Percentiles rank a stretch among this genome's conserved stretches.
phyloP scores from a whole-genome alignment of 2,329 filamentous ascomycete genomes.

The Gnomoniopsis sp. region DNA sequence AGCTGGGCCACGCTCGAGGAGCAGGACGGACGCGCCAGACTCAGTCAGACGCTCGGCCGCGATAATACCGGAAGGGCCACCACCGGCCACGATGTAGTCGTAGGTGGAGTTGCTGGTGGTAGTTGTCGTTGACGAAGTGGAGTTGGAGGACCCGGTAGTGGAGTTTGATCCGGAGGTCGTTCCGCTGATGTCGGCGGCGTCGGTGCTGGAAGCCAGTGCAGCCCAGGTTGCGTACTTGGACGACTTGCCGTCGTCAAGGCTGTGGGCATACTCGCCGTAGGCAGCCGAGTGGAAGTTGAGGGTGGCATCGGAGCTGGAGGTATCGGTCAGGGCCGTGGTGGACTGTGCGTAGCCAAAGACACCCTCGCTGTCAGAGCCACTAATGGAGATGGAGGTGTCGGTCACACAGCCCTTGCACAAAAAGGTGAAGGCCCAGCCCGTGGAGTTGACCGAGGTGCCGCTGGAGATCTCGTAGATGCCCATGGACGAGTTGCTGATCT shows the following conservation, averaged over 20 bases:
- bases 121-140: slow-evolving; percentile 21
- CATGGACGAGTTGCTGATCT: slow-evolving; percentile 32
- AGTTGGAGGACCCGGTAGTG: background rate
- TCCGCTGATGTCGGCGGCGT: background rate
- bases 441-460: slow-evolving; percentile 44
- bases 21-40: slow-evolving; percentile 33
- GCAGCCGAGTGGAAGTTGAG: slow-evolving; percentile 32
- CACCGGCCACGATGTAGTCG: slow-evolving; percentile 38
- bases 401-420: slow-evolving; percentile 39
- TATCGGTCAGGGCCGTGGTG: slow-evolving; percentile 32
- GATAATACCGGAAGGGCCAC: slow-evolving; percentile 34
- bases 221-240: slow-evolving; percentile 27
- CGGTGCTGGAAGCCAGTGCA: slow-evolving; percentile 21
- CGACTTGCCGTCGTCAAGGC: slow-evolving; percentile 31
- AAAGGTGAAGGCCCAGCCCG: slow-evolving; percentile 47
- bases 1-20: slow-evolving; percentile 35
- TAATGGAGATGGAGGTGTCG: slow-evolving; percentile 26
- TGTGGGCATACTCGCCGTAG: slow-evolving; percentile 35
- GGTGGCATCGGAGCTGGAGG: slow-evolving; percentile 7
- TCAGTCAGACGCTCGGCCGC: slow-evolving; percentile 34
- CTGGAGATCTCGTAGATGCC: slow-evolving; percentile 38
- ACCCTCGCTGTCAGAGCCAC: slow-evolving; percentile 20
- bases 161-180: slow-evolving; percentile 7
- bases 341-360: slow-evolving; percentile 39
- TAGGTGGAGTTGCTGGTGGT: slow-evolving; percentile 32